Conservation (phyloP, 495 filamentous ascomycete genomes). For the Penicillium cataractarum region DNA sequence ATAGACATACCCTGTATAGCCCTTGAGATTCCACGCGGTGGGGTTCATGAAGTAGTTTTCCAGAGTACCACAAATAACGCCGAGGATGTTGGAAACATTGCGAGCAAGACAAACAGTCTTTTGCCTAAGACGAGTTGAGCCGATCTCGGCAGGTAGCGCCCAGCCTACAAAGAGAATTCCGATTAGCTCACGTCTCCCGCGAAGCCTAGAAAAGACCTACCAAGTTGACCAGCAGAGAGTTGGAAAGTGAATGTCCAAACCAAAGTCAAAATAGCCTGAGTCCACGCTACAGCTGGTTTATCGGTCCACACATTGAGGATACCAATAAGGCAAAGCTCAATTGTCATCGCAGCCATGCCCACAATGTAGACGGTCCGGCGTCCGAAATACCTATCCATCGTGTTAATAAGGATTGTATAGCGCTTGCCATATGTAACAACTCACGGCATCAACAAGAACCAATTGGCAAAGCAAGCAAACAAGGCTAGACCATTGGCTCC, state of each 20-base stretch:
- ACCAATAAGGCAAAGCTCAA: neutral
- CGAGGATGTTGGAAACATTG: neutral
- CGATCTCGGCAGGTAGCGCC: neutral
- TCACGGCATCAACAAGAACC: conserved; percentile 3
- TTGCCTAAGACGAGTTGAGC: neutral
- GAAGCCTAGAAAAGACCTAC: neutral
- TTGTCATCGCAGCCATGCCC: neutral
- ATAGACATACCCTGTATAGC: neutral
- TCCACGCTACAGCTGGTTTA: neutral
- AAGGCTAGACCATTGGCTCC: neutral
- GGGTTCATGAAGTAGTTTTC: conserved; percentile 3
- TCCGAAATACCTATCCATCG: neutral
- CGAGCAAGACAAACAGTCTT: neutral
- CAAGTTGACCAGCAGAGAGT: neutral
- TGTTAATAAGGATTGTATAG: neutral
- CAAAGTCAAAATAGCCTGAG: neutral
- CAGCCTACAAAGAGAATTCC: neutral
- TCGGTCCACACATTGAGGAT: neutral
- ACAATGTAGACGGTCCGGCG: neutral
- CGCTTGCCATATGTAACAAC: neutral
- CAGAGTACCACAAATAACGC: neutral
- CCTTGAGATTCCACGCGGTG: neutral
- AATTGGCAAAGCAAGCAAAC: neutral
- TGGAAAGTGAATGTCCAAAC: neutral
- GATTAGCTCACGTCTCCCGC: neutral